phyloP scores from a whole-genome alignment of 2,329 filamentous ascomycete genomes.

The Neoscytalidium dimidiatum region DNA sequence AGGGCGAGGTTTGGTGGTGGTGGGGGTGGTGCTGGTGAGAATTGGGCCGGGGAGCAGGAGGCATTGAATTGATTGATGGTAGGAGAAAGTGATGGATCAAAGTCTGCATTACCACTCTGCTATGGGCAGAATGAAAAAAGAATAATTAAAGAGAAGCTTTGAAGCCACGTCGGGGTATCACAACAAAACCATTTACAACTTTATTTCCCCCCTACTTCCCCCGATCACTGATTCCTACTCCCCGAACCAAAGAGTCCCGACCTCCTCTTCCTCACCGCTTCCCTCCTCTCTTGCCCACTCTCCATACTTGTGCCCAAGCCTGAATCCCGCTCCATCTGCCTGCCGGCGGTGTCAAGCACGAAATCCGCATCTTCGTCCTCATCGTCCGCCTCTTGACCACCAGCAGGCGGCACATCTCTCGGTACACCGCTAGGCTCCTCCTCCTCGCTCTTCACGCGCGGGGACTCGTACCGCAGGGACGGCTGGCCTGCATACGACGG shows the following conservation, averaged over 20 bases:
- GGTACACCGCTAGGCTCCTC: constrained; percentile 21
- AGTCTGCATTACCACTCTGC: no score
- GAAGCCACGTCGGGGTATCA: background rate
- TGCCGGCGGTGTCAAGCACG: constrained; percentile 38
- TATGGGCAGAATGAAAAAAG: background rate
- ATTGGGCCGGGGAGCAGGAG: background rate
- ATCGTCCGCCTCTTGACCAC: constrained; percentile 26
- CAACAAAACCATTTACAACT: background rate
- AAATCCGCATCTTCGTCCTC: constrained; percentile 47
- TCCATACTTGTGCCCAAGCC: constrained; percentile 53
- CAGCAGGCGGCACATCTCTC: background rate
- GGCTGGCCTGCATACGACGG: constrained; percentile 49
- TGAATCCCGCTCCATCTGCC: constrained; percentile 37
- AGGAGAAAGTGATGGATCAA: background rate
- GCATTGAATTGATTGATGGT: background rate
- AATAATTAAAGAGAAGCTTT: background rate
- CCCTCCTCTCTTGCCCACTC: constrained; percentile 31
- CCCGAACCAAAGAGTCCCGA: constrained; percentile 3
- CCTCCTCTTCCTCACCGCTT: constrained; percentile 26
- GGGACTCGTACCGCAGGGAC: constrained; percentile 40
- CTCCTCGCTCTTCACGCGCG: constrained; percentile 34
- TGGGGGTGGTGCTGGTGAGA: background rate
- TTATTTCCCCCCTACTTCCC: background rate
- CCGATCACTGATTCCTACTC: background rate
- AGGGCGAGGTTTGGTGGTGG: constrained; percentile 62